Conservation (phyloP, 2,329 filamentous ascomycete genomes). For the Nannizzia gypsea region DNA sequence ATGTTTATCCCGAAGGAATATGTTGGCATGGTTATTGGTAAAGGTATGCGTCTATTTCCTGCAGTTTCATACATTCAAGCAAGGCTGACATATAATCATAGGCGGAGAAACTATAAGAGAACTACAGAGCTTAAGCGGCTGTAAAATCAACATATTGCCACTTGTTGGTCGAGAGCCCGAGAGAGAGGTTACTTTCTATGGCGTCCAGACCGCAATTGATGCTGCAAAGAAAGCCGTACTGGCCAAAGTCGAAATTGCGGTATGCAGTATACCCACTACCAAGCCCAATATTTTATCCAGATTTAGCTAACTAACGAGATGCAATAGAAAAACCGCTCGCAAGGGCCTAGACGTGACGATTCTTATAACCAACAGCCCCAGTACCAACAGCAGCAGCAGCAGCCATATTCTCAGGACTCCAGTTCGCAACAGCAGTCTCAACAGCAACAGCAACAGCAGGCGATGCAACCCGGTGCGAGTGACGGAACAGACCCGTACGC, state of each 20-base stretch:
- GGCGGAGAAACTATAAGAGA: slow-evolving; percentile 87
- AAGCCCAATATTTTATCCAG: not conserved
- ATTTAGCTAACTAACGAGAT: slow-evolving; percentile 21
- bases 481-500: slow-evolving; percentile 59
- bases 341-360: slow-evolving; percentile 21
- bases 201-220: slow-evolving; percentile 62
- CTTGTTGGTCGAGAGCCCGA: slow-evolving; percentile 67
- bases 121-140: slow-evolving; percentile 76
- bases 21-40: slow-evolving; percentile 93
- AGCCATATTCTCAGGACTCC: slow-evolving; percentile 12
- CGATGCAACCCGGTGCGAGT: slow-evolving; percentile 36
- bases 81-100: slow-evolving; percentile 20
- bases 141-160: slow-evolving; percentile 85
- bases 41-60: slow-evolving; percentile 39
- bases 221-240: slow-evolving; percentile 75
- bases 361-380: slow-evolving; percentile 36
- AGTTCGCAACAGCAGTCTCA: slow-evolving; percentile 35
- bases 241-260: slow-evolving; percentile 82
- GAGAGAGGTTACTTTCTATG: slow-evolving; percentile 77
- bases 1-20: slow-evolving; percentile 82
- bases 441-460: slow-evolving; percentile 44
- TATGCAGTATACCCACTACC: slow-evolving; percentile 30
- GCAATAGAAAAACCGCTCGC: slow-evolving; percentile 22
- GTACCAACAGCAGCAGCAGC: slow-evolving; percentile 28
- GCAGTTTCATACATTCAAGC: not conserved